These are phyloP conservation scores for Fraxinus baroniana DNA, from an alignment of 305 asterid genomes.

Conservation along the genomic window DNA sequence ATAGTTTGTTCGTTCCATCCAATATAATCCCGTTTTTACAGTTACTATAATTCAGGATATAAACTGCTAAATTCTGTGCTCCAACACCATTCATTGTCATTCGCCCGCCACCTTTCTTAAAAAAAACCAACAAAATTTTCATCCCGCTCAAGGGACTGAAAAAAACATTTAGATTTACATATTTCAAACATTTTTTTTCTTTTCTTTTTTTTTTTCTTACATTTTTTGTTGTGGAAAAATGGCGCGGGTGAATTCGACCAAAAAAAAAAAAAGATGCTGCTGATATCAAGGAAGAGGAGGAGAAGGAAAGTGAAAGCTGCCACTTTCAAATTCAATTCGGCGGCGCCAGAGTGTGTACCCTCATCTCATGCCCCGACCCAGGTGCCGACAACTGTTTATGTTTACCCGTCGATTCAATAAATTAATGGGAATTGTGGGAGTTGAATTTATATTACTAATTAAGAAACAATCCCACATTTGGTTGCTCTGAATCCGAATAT, in stretches of 20 bases:
- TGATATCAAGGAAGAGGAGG: no score
- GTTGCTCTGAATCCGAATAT: slow-evolving; percentile 28
- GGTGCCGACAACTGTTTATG: slow-evolving; percentile 47
- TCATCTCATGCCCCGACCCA: slow-evolving; percentile 26
- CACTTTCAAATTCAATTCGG: slow-evolving; percentile 62
- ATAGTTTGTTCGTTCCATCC: no score
- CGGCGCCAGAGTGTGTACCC: slow-evolving; percentile 86
- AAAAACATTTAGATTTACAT: no score
- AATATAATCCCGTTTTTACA: no score
- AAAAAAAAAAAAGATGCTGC: no score
- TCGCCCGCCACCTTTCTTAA: neutral
- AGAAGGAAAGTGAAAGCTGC: neutral
- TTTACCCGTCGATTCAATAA: slow-evolving; percentile 40
- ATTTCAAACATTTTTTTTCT: no score
- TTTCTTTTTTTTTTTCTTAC: no score
- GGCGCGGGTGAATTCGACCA: no score
- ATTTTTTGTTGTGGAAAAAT: no score
- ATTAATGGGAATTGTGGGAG: slow-evolving; percentile 44
- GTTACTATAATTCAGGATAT: slow-evolving; percentile 29
- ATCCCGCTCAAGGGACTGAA: neutral
- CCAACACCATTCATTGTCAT: neutral
- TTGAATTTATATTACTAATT: slow-evolving; percentile 63
- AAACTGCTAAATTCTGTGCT: slow-evolving; percentile 21
- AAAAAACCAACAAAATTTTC: neutral
- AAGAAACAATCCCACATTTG: slow-evolving; percentile 40